Evolutionary conservation across 2,329 filamentous ascomycete genomes (phyloP).

Genomic region (Xylariaceae sp.): DNA sequence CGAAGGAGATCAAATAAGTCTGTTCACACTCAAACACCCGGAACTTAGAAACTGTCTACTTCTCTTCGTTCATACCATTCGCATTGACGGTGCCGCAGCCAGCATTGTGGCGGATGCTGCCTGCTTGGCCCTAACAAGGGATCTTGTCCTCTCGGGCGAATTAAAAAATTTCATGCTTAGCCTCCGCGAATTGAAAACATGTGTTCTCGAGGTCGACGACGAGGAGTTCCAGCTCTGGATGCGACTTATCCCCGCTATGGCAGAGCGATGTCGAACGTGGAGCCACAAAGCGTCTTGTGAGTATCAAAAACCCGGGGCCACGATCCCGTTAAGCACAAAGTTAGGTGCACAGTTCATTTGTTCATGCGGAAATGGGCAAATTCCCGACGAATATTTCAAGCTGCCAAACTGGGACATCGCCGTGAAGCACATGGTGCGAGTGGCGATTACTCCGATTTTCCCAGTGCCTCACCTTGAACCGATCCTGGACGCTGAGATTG

Average conservation of each 20-base stretch:
- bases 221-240: constrained; percentile 57
- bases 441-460: constrained; percentile 55
- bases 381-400: constrained; percentile 38
- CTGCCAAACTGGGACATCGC: constrained; percentile 43
- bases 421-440: constrained; percentile 44
- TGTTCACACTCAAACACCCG: constrained; percentile 41
- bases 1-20: constrained; percentile 41
- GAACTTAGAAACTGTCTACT: constrained; percentile 27
- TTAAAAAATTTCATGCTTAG: constrained; percentile 39
- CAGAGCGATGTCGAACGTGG: constrained; percentile 49
- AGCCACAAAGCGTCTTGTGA: constrained; percentile 40
- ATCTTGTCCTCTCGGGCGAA: constrained; percentile 29
- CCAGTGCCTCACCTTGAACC: constrained; percentile 42
- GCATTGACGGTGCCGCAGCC: constrained; percentile 40
- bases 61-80: constrained; percentile 40
- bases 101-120: constrained; percentile 46
- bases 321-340: constrained; percentile 36
- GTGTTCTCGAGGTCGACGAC: constrained; percentile 41
- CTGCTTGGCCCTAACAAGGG: constrained; percentile 40
- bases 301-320: constrained; percentile 35
- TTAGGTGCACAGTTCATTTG: constrained; percentile 39
- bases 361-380: constrained; percentile 40
- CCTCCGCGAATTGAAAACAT: constrained; percentile 30
- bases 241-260: constrained; percentile 39
- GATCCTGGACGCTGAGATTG: constrained; percentile 14